These are phyloP conservation scores for Aspergillus novoparasiticus DNA, from an alignment of 2,329 filamentous ascomycete species.

Conservation along the genomic window DNA sequence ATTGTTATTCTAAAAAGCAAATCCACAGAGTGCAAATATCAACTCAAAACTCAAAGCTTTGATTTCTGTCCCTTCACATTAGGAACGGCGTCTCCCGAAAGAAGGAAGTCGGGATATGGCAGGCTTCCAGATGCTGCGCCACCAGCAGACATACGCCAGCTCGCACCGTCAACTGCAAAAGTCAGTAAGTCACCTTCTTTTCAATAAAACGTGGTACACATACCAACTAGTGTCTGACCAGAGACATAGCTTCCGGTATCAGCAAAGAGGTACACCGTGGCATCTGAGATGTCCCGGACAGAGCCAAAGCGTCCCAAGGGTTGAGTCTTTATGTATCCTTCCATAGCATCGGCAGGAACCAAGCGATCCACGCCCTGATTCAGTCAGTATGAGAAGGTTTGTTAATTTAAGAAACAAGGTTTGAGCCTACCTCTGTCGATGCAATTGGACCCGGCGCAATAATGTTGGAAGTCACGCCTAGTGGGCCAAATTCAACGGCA, in stretches of 20 bases:
- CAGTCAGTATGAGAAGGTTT: slow-evolving; percentile 4
- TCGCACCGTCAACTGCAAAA: slow-evolving; percentile 42
- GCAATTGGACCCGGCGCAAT: slow-evolving; percentile 85
- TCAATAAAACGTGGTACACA: slow-evolving; percentile 18
- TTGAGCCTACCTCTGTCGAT: slow-evolving; percentile 65
- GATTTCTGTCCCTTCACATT: slow-evolving; percentile 61
- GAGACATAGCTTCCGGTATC: slow-evolving; percentile 86
- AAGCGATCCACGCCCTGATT: slow-evolving; percentile 67
- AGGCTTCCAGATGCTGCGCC: slow-evolving; percentile 39
- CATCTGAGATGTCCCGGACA: slow-evolving; percentile 87
- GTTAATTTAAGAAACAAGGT: no score
- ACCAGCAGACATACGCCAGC: slow-evolving; percentile 41
- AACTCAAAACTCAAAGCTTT: slow-evolving; percentile 53
- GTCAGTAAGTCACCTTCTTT: background rate
- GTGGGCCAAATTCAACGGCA: slow-evolving; percentile 86
- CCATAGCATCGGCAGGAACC: slow-evolving; percentile 54
- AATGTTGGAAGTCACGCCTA: slow-evolving; percentile 83
- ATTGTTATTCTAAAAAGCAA: background rate
- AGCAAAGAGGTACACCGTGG: slow-evolving; percentile 85
- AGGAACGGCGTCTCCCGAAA: slow-evolving; percentile 55
- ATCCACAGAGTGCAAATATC: background rate
- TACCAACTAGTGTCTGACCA: slow-evolving; percentile 72
- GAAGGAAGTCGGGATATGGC: slow-evolving; percentile 62
- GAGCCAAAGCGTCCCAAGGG: slow-evolving; percentile 77
- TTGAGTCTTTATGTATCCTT: slow-evolving; percentile 54